Evolutionary conservation across 176 grass and related monocot species (phyloP).

Genomic region (Tillandsia fasciculata): DNA sequence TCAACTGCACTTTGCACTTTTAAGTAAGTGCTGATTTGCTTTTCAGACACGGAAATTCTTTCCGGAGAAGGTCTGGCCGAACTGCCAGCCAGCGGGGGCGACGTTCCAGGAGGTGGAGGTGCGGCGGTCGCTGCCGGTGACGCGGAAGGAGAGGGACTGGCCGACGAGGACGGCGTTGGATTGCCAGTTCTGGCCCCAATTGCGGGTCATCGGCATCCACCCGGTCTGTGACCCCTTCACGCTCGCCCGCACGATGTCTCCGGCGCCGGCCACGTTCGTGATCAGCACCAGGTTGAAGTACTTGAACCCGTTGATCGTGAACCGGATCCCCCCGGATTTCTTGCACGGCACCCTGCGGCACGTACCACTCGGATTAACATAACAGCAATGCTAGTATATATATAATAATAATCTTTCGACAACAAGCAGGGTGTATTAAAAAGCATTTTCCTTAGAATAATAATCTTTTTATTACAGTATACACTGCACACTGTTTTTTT

Average conservation of each 20-base stretch:
- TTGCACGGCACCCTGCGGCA: constrained; percentile 35
- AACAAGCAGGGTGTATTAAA: too few species aligned
- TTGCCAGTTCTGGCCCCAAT: constrained; percentile 61
- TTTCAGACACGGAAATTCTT: constrained; percentile 37
- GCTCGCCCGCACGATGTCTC: constrained; percentile 34
- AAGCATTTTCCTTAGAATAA: too few species aligned
- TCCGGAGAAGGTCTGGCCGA: constrained; percentile 43
- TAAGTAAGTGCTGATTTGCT: neutral
- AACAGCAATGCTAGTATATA: too few species aligned
- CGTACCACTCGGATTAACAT: neutral
- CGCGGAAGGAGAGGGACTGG: constrained; percentile 44
- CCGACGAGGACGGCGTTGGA: constrained; percentile 36
- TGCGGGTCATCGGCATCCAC: constrained; percentile 49
- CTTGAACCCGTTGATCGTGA: constrained; percentile 39
- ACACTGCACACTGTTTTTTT: too few species aligned
- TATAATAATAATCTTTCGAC: neutral
- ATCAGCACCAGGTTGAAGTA: constrained; percentile 62
- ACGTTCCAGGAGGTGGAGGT: constrained; percentile 51
- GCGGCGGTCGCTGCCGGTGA: constrained; percentile 37
- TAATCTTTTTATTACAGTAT: too few species aligned
- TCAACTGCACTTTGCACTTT: neutral
- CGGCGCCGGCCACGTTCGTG: constrained; percentile 46
- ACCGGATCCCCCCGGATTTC: constrained; percentile 36
- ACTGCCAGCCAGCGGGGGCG: constrained; percentile 34
- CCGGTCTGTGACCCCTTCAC: constrained; percentile 38